phyloP scores from a whole-genome alignment of 2,329 filamentous ascomycete species.

The Paraphoma chrysanthemicola region DNA sequence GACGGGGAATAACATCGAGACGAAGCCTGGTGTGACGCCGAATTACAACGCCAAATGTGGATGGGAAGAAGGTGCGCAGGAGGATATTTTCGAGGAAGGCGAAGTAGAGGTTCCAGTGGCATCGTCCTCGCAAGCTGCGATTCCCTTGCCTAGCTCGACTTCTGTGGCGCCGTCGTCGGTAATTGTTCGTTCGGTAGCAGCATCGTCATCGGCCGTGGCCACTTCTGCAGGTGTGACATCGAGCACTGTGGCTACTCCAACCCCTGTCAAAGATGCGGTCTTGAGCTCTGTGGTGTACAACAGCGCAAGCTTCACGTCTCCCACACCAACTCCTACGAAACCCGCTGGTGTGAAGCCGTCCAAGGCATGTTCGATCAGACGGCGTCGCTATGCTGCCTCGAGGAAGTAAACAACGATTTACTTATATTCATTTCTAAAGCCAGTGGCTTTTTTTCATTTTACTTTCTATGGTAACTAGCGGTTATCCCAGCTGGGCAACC shows the following conservation, averaged over 20 bases:
- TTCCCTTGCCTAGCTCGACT: neutral
- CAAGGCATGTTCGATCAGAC: neutral
- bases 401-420: no score
- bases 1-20: slow-evolving; percentile 33
- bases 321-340: neutral
- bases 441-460: no score
- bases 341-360: neutral
- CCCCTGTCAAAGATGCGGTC: neutral
- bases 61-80: slow-evolving; percentile 31
- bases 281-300: neutral
- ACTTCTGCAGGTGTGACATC: neutral
- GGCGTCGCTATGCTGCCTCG: neutral
- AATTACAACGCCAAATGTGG: slow-evolving; percentile 35
- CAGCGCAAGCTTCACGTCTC: neutral
- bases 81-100: slow-evolving; percentile 28
- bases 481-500: no score
- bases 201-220: neutral
- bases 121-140: neutral
- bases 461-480: no score
- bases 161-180: neutral
- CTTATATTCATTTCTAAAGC: no score
- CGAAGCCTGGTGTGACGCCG: slow-evolving; percentile 15
- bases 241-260: neutral
- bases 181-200: neutral
- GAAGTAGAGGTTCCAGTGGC: neutral